phyloP scores from a whole-genome alignment of 768 basidiomycete genomes.

The Zangia roseola region DNA sequence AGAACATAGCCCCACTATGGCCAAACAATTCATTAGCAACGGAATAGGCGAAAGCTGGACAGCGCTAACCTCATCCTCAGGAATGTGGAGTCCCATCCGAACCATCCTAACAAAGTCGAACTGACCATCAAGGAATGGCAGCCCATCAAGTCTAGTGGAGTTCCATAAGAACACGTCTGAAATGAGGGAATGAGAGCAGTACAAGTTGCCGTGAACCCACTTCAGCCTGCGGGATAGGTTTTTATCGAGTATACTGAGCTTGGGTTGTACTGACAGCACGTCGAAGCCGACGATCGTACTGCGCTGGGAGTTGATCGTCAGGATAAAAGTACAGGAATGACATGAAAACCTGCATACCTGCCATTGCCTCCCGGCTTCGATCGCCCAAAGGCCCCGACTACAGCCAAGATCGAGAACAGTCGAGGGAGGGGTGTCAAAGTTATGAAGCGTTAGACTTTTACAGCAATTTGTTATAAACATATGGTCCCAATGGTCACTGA shows the following conservation, averaged over 20 bases:
- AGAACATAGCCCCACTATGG: conserved; percentile 63
- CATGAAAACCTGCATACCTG: conserved; percentile 39
- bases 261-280: conserved; percentile 53
- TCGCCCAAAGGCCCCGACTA: conserved; percentile 68
- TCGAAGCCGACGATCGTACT: conserved; percentile 63
- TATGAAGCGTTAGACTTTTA: conserved; percentile 51
- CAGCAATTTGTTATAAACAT: conserved; percentile 57
- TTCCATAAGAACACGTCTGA: conserved; percentile 4
- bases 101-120: conserved; percentile 70
- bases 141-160: conserved; percentile 53
- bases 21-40: conserved; percentile 18
- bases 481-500: conserved; percentile 70
- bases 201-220: conserved; percentile 75
- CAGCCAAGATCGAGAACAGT: conserved; percentile 69
- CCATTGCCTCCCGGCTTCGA: conserved; percentile 69
- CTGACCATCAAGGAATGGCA: conserved; percentile 55
- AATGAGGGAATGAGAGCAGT: conserved; percentile 16
- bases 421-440: conserved; percentile 49
- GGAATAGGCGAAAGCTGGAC: neutral
- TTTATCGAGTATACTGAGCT: conserved; percentile 34
- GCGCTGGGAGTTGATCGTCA: conserved; percentile 35
- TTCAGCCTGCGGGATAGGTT: conserved; percentile 49
- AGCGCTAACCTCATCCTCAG: conserved; percentile 63
- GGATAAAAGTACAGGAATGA: neutral
- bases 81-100: conserved; percentile 63